These are phyloP conservation scores for Geotrichum siamense DNA, from an alignment of 1,139 yeast species.

Conservation along the genomic window DNA sequence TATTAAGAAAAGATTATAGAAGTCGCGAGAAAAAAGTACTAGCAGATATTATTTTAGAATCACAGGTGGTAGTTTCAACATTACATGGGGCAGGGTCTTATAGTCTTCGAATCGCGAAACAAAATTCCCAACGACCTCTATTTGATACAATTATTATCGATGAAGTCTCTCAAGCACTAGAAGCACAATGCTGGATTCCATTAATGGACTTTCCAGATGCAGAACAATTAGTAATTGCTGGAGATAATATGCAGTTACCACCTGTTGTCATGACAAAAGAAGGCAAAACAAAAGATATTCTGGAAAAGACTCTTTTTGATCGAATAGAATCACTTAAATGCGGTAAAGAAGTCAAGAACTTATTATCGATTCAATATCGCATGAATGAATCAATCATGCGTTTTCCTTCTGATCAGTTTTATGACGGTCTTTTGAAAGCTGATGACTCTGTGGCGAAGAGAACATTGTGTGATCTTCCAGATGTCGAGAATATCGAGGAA, in stretches of 20 bases:
- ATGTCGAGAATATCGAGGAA: slow-evolving; percentile 42
- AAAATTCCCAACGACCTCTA: slow-evolving; percentile 30
- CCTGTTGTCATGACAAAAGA: slow-evolving; percentile 35
- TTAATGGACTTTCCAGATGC: slow-evolving; percentile 57
- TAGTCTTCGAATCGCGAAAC: slow-evolving; percentile 49
- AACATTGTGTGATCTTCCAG: slow-evolving; percentile 49
- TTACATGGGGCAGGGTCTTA: slow-evolving; percentile 81
- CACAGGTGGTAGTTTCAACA: slow-evolving; percentile 72
- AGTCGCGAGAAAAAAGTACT: slow-evolving; percentile 59
- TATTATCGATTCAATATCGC: slow-evolving; percentile 74
- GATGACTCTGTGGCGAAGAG: slow-evolving; percentile 51
- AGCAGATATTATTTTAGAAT: slow-evolving; percentile 48
- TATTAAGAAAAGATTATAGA: slow-evolving; percentile 60
- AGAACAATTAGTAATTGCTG: slow-evolving; percentile 49
- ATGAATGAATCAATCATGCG: slow-evolving; percentile 76
- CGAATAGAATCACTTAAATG: slow-evolving; percentile 47
- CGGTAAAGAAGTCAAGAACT: slow-evolving; percentile 46
- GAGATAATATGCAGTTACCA: slow-evolving; percentile 79
- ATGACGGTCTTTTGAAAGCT: slow-evolving; percentile 57
- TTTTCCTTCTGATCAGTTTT: slow-evolving; percentile 66
- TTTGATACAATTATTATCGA: slow-evolving; percentile 86
- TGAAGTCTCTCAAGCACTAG: slow-evolving; percentile 90
- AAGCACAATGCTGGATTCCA: slow-evolving; percentile 97
- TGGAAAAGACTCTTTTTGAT: slow-evolving; percentile 72
- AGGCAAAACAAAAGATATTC: slow-evolving; percentile 33